A percentile compares a stretch with the other conserved stretches of the same genome.
Evolutionary conservation across 257 asterid species (phyloP).

Genomic region (Jacaranda mimosifolia): DNA sequence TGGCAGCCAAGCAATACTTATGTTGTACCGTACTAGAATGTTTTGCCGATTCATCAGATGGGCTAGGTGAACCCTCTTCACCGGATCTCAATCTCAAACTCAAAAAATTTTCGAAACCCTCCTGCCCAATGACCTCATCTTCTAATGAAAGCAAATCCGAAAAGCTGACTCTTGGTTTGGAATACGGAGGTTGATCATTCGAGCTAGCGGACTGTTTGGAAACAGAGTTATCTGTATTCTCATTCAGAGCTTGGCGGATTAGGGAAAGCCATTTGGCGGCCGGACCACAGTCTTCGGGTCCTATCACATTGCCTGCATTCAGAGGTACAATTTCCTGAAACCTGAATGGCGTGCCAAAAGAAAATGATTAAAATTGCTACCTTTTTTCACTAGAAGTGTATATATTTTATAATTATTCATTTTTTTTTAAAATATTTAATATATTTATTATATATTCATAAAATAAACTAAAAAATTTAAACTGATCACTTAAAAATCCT

Average conservation of each 20-base stretch:
- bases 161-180: slow-evolving; percentile 57
- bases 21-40: slow-evolving; percentile 13
- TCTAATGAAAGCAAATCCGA: slow-evolving; percentile 57
- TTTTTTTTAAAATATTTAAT: too few relatives aligned
- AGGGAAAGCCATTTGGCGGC: slow-evolving; percentile 79
- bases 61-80: slow-evolving; percentile 39
- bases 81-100: slow-evolving; percentile 25
- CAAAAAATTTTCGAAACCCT: slow-evolving; percentile 25
- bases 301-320: slow-evolving; percentile 83
- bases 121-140: slow-evolving; percentile 24
- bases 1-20: slow-evolving; percentile 62
- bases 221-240: background rate
- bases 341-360: slow-evolving; percentile 40
- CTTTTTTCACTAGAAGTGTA: too few relatives aligned
- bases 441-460: too few relatives aligned
- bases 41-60: background rate
- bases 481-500: slow-evolving; percentile 4
- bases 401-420: too few relatives aligned
- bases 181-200: slow-evolving; percentile 17
- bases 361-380: background rate
- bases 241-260: slow-evolving; percentile 61
- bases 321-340: slow-evolving; percentile 92
- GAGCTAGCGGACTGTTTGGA: slow-evolving; percentile 37
- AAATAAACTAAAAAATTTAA: background rate
- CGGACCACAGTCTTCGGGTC: slow-evolving; percentile 75